These are phyloP conservation scores for Xylaria arbuscula DNA, from an alignment of 2,329 filamentous ascomycete genomes.

Conservation along the genomic window DNA sequence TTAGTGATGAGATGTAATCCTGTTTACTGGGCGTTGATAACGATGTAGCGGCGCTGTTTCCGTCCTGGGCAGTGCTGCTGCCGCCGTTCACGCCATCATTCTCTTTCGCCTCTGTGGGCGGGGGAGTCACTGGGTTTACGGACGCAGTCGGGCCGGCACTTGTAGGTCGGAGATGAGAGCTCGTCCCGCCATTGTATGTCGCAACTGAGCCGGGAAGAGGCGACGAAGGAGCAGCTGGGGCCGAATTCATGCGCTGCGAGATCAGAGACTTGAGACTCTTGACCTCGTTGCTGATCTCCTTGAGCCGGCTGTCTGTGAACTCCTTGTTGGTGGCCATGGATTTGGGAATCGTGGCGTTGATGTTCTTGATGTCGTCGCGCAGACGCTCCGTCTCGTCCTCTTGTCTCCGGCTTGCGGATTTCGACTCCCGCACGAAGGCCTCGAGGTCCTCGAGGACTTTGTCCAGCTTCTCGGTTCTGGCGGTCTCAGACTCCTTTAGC, in stretches of 20 bases:
- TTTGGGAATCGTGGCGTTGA: conserved; percentile 88
- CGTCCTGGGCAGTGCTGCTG: conserved; percentile 42
- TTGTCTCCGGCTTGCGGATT: conserved; percentile 80
- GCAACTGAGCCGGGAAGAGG: conserved; percentile 18
- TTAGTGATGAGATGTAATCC: conserved; percentile 52
- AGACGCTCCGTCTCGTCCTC: conserved; percentile 90
- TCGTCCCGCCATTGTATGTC: conserved; percentile 27
- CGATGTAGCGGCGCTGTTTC: conserved; percentile 37
- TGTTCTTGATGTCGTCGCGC: conserved; percentile 82
- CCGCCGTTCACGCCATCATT: conserved; percentile 38
- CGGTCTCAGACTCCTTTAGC: conserved; percentile 86
- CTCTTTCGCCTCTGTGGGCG: conserved; percentile 45
- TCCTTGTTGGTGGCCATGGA: conserved; percentile 90
- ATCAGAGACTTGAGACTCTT: conserved; percentile 93
- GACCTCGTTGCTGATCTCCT: conserved; percentile 87
- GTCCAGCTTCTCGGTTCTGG: conserved; percentile 86
- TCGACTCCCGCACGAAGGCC: conserved; percentile 81
- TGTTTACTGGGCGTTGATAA: conserved; percentile 46
- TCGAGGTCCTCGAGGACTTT: conserved; percentile 85
- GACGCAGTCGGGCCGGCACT: conserved; percentile 34
- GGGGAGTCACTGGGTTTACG: conserved; percentile 38
- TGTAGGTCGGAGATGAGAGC: conserved; percentile 38
- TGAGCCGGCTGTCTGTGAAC: conserved; percentile 80
- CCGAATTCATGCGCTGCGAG: conserved; percentile 66
- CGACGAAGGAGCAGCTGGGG: conserved; percentile 30